Percentiles rank a stretch among this genome's conserved stretches.
phyloP scores from a whole-genome alignment of 2,329 filamentous ascomycete species.

The Colletotrichum trifolii region DNA sequence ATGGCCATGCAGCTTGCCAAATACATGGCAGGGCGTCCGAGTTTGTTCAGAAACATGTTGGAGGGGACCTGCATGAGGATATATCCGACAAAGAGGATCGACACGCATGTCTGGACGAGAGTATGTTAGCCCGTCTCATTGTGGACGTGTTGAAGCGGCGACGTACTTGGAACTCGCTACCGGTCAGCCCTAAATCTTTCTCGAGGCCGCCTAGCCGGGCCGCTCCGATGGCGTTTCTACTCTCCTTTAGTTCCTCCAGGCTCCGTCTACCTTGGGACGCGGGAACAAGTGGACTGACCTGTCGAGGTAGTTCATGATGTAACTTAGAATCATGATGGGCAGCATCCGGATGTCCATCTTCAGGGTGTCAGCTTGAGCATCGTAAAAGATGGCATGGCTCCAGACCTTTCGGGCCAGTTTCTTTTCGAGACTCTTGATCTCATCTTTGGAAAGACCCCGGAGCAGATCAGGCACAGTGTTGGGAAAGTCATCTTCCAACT shows the following conservation, averaged over 20 bases:
- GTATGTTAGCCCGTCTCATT: conserved; percentile 38
- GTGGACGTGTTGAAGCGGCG: conserved; percentile 32
- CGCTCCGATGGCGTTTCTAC: conserved; percentile 57
- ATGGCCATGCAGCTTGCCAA: conserved; percentile 33
- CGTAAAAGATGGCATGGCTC: background rate
- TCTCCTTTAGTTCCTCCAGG: background rate
- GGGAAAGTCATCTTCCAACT: background rate
- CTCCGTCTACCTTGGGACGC: background rate
- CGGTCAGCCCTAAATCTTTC: conserved; percentile 46
- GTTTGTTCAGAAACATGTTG: conserved; percentile 36
- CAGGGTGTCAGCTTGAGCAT: background rate
- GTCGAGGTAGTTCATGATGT: conserved; percentile 76
- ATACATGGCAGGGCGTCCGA: conserved; percentile 40
- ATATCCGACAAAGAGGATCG: conserved; percentile 40
- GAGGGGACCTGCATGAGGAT: conserved; percentile 45
- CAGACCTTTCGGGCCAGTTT: conserved; percentile 69
- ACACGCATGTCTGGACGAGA: conserved; percentile 37
- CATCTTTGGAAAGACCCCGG: conserved; percentile 33
- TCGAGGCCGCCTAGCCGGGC: conserved; percentile 62
- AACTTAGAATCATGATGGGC: conserved; percentile 76
- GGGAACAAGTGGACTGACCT: conserved; percentile 36
- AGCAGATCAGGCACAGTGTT: conserved; percentile 9
- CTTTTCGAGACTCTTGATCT: conserved; percentile 57
- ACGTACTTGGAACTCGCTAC: conserved; percentile 49
- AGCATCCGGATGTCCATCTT: conserved; percentile 67